Base-by-base conservation (phyloP, 176 grass and related monocot species). In the Hyparrhenia diplandra region DNA sequence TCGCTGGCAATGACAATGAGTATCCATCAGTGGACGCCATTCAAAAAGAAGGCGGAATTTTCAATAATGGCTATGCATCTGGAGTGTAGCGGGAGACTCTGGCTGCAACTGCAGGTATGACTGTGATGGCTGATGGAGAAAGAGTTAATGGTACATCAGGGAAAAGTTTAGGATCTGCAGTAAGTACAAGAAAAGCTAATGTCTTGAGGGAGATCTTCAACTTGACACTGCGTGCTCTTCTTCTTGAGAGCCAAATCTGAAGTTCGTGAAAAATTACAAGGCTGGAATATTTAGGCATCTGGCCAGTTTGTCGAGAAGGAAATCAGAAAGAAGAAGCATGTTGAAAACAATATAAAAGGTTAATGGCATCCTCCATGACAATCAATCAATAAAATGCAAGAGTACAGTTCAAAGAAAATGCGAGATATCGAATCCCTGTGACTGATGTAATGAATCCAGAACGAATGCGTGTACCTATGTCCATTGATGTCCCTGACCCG, bases 401-500 rank as follows among this genome's bases (percentile, higher is more conserved):
- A 67, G 72, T 51, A 34, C 49, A 82, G 43, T 55, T 80, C 80
- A 78, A n/a, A n/a, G n/a, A 87, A n/a, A 84, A n/a, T 42, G 68
- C 6, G n/a, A 25, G 77, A 78, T 21, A 20, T 75, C 6, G 46
- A 64, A 67, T 65, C 25, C 28, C 39, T 40, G 73, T 64, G 71
- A 67, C 61, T 49, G 47, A 82, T 86, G 74, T 83, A 40, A 20
- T 68, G 34, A 25, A 87, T 83, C 35, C 16, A 45, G 82, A 69
- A 66, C 64, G 67, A 43, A 84, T 72, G 82, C 69, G 46, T 77
- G 52, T 63, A 34, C 87, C 84, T 16, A 61, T 85, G 30, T 82
- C 84, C 16, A 90, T 93, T 64, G 75, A 89, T 71, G 91, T 90
- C 42, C 91, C 87, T 46, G 87, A 93, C 29, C 87, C 91, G 91